phyloP scores from a whole-genome alignment of 2,329 filamentous ascomycete species.

The Fusarium verticillioides region DNA sequence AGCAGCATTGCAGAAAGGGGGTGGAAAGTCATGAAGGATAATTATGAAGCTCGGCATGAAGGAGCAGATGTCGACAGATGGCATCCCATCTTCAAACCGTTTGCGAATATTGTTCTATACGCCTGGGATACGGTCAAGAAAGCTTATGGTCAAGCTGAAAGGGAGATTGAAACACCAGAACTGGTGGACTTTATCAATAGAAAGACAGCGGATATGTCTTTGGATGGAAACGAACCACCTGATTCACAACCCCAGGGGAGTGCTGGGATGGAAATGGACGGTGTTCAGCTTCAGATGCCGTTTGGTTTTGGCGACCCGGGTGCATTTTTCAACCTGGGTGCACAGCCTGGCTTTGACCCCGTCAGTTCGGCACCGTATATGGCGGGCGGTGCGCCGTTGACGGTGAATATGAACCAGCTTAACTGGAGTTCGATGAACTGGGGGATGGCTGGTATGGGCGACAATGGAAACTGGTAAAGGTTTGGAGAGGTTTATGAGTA shows the following conservation, averaged over 20 bases:
- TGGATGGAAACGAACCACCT: rapidly evolving
- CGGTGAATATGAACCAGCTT: background rate
- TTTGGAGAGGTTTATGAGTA: no score
- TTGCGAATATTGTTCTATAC: background rate
- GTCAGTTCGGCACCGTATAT: background rate
- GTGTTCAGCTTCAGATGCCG: background rate
- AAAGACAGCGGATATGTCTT: background rate
- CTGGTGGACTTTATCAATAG: background rate
- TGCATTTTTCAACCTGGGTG: background rate
- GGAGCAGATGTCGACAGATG: background rate
- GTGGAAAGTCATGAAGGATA: conserved; percentile 6
- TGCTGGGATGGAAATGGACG: background rate
- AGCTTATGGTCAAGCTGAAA: background rate
- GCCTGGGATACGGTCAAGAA: background rate
- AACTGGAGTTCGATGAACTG: conserved; percentile 2
- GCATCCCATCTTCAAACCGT: background rate
- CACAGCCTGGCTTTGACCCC: background rate
- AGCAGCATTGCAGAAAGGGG: background rate
- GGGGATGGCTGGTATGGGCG: background rate
- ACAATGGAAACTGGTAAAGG: background rate
- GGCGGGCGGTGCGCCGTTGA: rapidly evolving
- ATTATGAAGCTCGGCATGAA: background rate
- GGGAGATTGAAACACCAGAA: background rate
- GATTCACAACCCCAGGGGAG: rapidly evolving
- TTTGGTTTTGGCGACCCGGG: background rate